A percentile compares a stretch with the other conserved stretches of the same genome.
Conservation (phyloP, 768 basidiomycete genomes). For the Rhizopogon roseolus region DNA sequence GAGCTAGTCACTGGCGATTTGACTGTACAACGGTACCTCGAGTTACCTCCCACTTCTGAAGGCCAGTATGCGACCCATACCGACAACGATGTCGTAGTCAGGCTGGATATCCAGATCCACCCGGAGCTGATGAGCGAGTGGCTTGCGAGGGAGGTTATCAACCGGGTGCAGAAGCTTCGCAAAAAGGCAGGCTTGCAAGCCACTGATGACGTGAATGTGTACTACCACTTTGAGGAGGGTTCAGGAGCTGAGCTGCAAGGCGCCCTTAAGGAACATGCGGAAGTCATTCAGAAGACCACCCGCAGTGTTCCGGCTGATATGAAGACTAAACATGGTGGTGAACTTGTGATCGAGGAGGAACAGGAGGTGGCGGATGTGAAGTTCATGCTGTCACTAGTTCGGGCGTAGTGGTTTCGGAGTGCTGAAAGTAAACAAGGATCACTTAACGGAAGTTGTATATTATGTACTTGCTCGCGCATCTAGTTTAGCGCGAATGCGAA, state of each 20-base stretch:
- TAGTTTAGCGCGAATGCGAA: not conserved
- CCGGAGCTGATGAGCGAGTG: constrained; percentile 85
- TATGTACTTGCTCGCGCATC: constrained; percentile 14
- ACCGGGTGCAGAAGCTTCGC: constrained; percentile 89
- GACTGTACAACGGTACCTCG: constrained; percentile 86
- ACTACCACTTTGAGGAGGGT: constrained; percentile 74
- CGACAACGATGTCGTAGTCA: constrained; percentile 91
- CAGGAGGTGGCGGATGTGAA: constrained; percentile 80
- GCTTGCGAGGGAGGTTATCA: constrained; percentile 84
- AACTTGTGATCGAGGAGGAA: constrained; percentile 75
- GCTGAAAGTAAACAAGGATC: not conserved
- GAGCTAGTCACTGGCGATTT: constrained; percentile 88
- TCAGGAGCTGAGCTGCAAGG: constrained; percentile 56
- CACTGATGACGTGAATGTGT: constrained; percentile 89
- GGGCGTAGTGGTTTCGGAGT: constrained; percentile 10
- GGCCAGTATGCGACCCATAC: constrained; percentile 78
- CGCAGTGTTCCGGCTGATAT: constrained; percentile 64
- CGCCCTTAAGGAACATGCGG: constrained; percentile 63
- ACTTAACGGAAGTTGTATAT: constrained; percentile 8
- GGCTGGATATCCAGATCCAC: constrained; percentile 86
- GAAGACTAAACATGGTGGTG: constrained; percentile 43
- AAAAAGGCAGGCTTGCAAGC: constrained; percentile 96
- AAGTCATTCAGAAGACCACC: constrained; percentile 69
- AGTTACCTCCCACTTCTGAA: constrained; percentile 56
- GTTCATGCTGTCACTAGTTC: constrained; percentile 67